Evolutionary conservation across 768 basidiomycete species (phyloP).

Genomic region (Lepiota venenata): DNA sequence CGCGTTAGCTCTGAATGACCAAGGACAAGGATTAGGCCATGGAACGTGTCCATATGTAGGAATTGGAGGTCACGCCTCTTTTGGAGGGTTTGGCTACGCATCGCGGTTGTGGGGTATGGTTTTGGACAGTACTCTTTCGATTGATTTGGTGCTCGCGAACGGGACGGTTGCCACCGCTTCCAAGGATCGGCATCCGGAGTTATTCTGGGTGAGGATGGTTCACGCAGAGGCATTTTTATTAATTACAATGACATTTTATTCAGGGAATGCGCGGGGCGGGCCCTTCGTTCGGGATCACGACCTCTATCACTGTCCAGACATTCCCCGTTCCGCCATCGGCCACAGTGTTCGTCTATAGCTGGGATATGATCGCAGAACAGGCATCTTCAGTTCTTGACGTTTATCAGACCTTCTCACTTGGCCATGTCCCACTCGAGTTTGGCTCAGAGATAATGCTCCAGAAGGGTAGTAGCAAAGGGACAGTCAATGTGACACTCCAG

Average conservation of each 20-base stretch:
- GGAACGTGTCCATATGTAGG: constrained; percentile 45
- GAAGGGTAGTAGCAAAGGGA: constrained; percentile 24
- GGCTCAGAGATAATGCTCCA: constrained; percentile 31
- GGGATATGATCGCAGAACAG: constrained; percentile 28
- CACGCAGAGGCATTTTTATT: no score
- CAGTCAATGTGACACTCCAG: constrained; percentile 26
- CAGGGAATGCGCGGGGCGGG: constrained; percentile 41
- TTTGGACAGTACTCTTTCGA: constrained; percentile 29
- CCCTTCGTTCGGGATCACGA: constrained; percentile 39
- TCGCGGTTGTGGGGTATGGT: constrained; percentile 34
- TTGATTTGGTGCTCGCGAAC: constrained; percentile 27
- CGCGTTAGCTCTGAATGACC: constrained; percentile 29
- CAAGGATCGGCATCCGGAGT: constrained; percentile 33
- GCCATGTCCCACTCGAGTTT: constrained; percentile 30
- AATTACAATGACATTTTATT: neutral
- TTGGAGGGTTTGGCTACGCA: constrained; percentile 30
- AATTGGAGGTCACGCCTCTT: constrained; percentile 34
- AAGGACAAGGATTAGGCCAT: constrained; percentile 36
- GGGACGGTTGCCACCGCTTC: constrained; percentile 39
- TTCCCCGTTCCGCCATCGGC: constrained; percentile 35
- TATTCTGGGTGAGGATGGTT: constrained; percentile 45
- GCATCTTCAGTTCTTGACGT: constrained; percentile 30
- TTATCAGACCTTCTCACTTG: constrained; percentile 31
- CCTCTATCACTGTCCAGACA: constrained; percentile 35
- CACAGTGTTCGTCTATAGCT: constrained; percentile 35